These are phyloP conservation scores for Eucalyptus guilfoylei DNA, from an alignment of 345 rosid species.

Conservation along the genomic window DNA sequence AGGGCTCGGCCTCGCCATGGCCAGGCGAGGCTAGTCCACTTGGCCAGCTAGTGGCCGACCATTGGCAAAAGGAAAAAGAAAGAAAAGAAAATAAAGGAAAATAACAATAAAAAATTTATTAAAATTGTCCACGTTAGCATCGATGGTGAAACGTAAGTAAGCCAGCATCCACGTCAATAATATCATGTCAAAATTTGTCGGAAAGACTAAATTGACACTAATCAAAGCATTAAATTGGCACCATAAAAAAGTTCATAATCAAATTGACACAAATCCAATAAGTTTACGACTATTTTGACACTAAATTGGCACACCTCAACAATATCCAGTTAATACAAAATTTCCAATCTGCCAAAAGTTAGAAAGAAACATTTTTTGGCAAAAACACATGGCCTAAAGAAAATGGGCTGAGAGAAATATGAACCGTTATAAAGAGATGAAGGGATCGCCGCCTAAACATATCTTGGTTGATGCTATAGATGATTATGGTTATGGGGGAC, in stretches of 20 bases:
- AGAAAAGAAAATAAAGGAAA: rapidly evolving
- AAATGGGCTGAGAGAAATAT: not conserved
- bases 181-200: rapidly evolving
- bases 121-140: too few relatives aligned
- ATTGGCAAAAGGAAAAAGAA: too few relatives aligned
- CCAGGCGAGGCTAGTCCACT: rapidly evolving
- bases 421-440: not conserved
- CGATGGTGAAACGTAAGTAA: too few relatives aligned
- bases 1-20: too few relatives aligned
- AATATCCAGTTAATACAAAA: too few relatives aligned
- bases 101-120: rapidly evolving
- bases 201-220: too few relatives aligned
- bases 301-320: too few relatives aligned
- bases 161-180: rapidly evolving
- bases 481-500: too few relatives aligned
- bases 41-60: rapidly evolving
- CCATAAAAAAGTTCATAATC: too few relatives aligned
- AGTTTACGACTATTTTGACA: rapidly evolving
- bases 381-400: not conserved
- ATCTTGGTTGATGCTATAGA: not conserved
- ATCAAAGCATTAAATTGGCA: too few relatives aligned
- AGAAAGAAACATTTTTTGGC: not conserved
- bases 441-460: not conserved
- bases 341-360: not conserved
- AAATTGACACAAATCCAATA: rapidly evolving